phyloP scores from a whole-genome alignment of 2,329 filamentous ascomycete species.

The Penicillium hordei region DNA sequence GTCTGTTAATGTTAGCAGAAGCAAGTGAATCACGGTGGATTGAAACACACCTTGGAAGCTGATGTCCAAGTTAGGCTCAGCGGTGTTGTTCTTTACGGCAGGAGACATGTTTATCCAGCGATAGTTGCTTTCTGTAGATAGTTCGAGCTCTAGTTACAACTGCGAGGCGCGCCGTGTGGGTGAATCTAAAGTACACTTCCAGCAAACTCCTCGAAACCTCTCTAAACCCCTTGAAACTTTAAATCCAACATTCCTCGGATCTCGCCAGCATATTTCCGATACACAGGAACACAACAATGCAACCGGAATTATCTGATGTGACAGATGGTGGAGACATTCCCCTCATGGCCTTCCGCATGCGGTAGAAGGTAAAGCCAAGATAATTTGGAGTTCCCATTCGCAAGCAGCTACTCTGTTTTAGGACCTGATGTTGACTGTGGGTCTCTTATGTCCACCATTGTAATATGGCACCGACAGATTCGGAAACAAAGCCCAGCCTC shows the following conservation, averaged over 20 bases:
- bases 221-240: background rate
- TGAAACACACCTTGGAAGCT: slow-evolving; percentile 26
- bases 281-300: slow-evolving; percentile 9
- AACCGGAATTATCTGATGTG: slow-evolving; percentile 8
- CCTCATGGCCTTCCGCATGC: slow-evolving; percentile 19
- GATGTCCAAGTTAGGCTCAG: slow-evolving; percentile 42
- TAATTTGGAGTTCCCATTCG: background rate
- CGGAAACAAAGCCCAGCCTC: slow-evolving; percentile 1
- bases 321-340: slow-evolving; percentile 1
- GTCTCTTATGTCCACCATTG: background rate
- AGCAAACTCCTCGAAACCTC: background rate
- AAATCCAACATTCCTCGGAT: slow-evolving; percentile 2
- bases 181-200: slow-evolving; percentile 3
- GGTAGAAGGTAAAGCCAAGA: slow-evolving; percentile 3
- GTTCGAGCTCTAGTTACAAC: background rate
- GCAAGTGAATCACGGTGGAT: background rate
- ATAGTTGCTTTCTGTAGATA: background rate
- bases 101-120: slow-evolving; percentile 19
- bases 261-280: background rate
- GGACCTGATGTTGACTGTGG: too few relatives aligned
- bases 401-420: background rate
- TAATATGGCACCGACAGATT: background rate
- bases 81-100: slow-evolving; percentile 16
- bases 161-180: background rate
- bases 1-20: slow-evolving; percentile 27